These are phyloP conservation scores for Asterochloris erici DNA, from an alignment of 139 green algal species.

Conservation along the genomic window DNA sequence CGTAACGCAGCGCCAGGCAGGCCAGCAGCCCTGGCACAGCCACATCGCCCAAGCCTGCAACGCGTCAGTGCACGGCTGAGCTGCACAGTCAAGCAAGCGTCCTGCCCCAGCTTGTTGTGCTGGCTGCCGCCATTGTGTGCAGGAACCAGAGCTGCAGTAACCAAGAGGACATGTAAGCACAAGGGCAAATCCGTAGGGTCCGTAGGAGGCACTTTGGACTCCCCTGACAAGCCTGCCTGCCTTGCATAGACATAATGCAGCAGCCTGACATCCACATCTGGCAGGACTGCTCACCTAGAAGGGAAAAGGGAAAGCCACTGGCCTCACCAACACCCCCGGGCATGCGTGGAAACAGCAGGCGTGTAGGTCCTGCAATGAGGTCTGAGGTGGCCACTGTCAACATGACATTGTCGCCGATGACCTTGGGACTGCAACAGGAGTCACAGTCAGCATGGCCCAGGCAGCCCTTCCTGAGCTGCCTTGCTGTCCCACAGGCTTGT, in stretches of 20 bases:
- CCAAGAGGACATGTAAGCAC: too few relatives aligned
- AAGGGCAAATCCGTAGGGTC: too few relatives aligned
- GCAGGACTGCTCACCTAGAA: slow-evolving; percentile 52
- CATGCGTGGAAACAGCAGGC: slow-evolving; percentile 79
- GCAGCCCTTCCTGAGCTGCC: too few relatives aligned
- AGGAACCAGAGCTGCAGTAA: not conserved
- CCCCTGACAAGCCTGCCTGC: too few relatives aligned
- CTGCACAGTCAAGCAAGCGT: not conserved
- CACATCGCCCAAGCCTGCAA: slow-evolving; percentile 81
- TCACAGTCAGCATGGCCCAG: too few relatives aligned
- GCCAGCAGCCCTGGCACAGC: slow-evolving; percentile 83
- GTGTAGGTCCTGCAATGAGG: slow-evolving; percentile 62
- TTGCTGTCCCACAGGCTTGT: too few relatives aligned
- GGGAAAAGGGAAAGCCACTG: slow-evolving; percentile 71
- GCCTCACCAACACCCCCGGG: slow-evolving; percentile 39
- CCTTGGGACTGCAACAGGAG: not conserved
- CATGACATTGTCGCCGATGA: slow-evolving; percentile 80
- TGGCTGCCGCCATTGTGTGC: not conserved
- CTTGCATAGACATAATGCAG: too few relatives aligned
- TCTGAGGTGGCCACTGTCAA: slow-evolving; percentile 58
- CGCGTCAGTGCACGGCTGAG: not conserved
- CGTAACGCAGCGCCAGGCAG: slow-evolving; percentile 73
- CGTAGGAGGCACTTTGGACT: too few relatives aligned
- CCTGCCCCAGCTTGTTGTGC: not conserved
- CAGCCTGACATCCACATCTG: not conserved